Evolutionary conservation across 805 yeast genomes (phyloP), one percentile per base, ranked within the genome.

Genomic region (Schwanniomyces yamadae): DNA sequence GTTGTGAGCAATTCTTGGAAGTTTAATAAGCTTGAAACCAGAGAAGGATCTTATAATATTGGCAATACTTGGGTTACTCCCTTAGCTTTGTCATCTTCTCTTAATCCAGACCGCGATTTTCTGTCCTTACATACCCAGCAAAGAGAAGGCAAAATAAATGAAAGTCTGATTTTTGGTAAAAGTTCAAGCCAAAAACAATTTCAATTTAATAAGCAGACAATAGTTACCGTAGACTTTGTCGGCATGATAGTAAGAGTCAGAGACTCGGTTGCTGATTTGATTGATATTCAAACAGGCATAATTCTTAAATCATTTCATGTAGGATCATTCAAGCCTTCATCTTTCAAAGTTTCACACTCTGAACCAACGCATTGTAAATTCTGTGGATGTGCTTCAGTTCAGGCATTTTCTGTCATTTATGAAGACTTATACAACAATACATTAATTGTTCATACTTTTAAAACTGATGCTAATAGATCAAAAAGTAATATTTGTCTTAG

Each of bases 301-400:
- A 59, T 84, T 24, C 63, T 88, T 35, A 78, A 77, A 44, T 73
- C 68, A 27, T 74, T 86, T 47, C 60, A 69, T 19, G 75, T 88
- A 30, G 85, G 82, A 0, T 73, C 73, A 23, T 81, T 78, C 62
- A 78, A 77, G 45, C 74, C 76, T 2, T 74, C 74, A 2, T 54
- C 83, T 0, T 73, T 88, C 42, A 66, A 71, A 38, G 93, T 84
- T 1, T 78, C 86, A 44, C 95, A 88, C 54, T 82, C 84, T 28
- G 88, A 82, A 46, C 95, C 95, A 5, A 80, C 88, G 1, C 95
- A 88, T 61, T 88, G 96, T 61, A 73, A 84, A 30, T 88, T 88
- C 59, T 88, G 96, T 66, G 96, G 96, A 2, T 83, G 95, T 63
- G 88, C 85, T 0, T 82, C 95, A 0, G 74, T 88, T 26, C 72